A percentile compares a stretch with the other conserved stretches of the same genome.
These are phyloP conservation scores for Pulveroboletus sp. DNA, from an alignment of 768 basidiomycete genomes.

Conservation along the genomic window DNA sequence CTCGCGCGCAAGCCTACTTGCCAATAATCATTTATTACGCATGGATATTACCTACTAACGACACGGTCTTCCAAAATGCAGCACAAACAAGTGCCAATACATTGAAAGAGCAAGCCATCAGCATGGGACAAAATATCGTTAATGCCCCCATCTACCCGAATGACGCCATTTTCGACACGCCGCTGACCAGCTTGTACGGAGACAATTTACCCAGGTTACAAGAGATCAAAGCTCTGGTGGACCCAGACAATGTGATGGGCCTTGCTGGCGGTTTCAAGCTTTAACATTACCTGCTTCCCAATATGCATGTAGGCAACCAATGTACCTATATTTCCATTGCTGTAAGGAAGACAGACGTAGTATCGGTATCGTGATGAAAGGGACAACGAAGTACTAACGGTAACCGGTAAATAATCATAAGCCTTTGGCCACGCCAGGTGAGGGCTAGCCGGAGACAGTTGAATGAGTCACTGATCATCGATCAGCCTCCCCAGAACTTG, in stretches of 20 bases:
- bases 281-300: background rate
- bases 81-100: conserved; percentile 33
- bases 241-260: conserved; percentile 41
- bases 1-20: conserved; percentile 32
- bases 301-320: too few relatives aligned
- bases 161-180: conserved; percentile 42
- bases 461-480: too few relatives aligned
- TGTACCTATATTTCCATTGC: too few relatives aligned
- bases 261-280: conserved; percentile 36
- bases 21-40: conserved; percentile 45
- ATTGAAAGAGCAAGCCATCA: conserved; percentile 37
- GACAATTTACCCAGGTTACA: conserved; percentile 34
- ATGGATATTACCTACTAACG: background rate
- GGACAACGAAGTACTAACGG: too few relatives aligned
- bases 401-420: too few relatives aligned
- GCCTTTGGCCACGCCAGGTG: too few relatives aligned
- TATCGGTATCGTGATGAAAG: too few relatives aligned
- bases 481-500: too few relatives aligned
- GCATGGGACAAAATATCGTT: conserved; percentile 39
- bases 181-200: conserved; percentile 46
- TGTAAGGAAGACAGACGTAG: too few relatives aligned
- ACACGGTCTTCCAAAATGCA: conserved; percentile 32
- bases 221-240: conserved; percentile 18
- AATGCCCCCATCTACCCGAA: conserved; percentile 40
- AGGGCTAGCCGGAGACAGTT: too few relatives aligned